phyloP scores from a whole-genome alignment of 2,329 filamentous ascomycete species.

The Truncatella angustata region DNA sequence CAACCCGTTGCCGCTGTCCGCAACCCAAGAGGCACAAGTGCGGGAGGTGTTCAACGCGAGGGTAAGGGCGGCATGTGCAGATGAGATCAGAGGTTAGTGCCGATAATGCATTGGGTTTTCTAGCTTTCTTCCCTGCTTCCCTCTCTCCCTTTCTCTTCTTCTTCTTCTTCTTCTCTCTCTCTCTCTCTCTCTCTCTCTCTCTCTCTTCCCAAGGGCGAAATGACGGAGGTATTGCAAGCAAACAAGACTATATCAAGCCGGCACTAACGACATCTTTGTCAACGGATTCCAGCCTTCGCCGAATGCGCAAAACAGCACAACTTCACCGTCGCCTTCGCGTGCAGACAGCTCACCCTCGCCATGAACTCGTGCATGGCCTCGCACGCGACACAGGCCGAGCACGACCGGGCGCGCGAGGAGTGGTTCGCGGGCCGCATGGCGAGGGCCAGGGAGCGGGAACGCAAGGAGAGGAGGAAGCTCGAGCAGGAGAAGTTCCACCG shows the following conservation, averaged over 20 bases:
- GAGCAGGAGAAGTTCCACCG: conserved; percentile 65
- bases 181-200: too few species aligned
- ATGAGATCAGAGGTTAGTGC: conserved; percentile 69
- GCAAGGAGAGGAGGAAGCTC: conserved; percentile 55
- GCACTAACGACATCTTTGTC: too few species aligned
- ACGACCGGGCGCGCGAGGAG: conserved; percentile 86
- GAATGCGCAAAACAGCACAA: conserved; percentile 85
- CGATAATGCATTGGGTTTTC: neutral
- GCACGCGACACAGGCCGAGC: conserved; percentile 79
- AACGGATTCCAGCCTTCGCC: conserved; percentile 85
- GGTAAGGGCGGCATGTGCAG: conserved; percentile 72
- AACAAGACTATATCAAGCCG: too few species aligned
- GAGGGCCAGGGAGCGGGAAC: conserved; percentile 65
- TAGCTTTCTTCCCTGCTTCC: conserved; percentile 1
- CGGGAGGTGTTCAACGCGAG: conserved; percentile 47
- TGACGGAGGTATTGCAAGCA: too few species aligned
- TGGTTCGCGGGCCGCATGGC: conserved; percentile 83
- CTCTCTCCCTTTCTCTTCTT: neutral
- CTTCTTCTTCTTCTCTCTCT: too few species aligned
- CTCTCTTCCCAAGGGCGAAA: too few species aligned
- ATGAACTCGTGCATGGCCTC: conserved; percentile 96
- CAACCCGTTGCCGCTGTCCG: conserved; percentile 74
- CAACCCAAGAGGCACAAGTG: conserved; percentile 38
- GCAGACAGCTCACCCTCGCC: conserved; percentile 70
- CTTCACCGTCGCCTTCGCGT: conserved; percentile 83